Evolutionary conservation across 176 grass and related monocot species (phyloP).

Genomic region (Typha latifolia): DNA sequence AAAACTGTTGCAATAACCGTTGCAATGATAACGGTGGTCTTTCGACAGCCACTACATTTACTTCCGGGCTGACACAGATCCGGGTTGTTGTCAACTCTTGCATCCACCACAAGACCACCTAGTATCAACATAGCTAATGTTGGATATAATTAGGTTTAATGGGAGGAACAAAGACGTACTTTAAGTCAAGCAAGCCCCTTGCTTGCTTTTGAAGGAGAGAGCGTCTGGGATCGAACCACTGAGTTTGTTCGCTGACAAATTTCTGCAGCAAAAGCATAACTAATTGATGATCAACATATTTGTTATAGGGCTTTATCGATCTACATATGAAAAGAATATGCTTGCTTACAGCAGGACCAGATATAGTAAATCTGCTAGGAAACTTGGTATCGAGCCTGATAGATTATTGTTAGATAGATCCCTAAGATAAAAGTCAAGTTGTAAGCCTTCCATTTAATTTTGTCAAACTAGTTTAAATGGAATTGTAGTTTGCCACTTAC

Average conservation of each 20-base stretch:
- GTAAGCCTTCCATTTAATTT: neutral
- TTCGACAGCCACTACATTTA: no score
- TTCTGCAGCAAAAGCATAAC: slow-evolving; percentile 4
- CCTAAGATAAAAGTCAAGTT: no score
- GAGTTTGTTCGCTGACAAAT: slow-evolving; percentile 1
- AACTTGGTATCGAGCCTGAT: no score
- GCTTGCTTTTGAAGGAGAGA: slow-evolving; percentile 4
- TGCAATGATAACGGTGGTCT: no score
- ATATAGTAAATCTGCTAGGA: no score
- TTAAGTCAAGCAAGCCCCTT: neutral
- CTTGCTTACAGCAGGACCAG: neutral
- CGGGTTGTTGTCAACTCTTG: no score
- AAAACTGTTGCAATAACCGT: no score
- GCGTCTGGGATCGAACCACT: neutral
- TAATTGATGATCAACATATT: neutral
- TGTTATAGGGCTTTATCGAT: neutral
- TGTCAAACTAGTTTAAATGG: neutral
- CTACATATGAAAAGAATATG: neutral
- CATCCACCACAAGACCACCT: no score
- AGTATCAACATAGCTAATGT: neutral
- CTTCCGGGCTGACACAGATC: no score
- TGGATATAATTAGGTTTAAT: neutral
- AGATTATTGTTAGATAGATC: no score
- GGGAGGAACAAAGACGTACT: neutral
- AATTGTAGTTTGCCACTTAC: neutral